These are phyloP conservation scores for Cyberlindnera subsufficiens DNA, from an alignment of 805 yeast genomes.

Conservation along the genomic window DNA sequence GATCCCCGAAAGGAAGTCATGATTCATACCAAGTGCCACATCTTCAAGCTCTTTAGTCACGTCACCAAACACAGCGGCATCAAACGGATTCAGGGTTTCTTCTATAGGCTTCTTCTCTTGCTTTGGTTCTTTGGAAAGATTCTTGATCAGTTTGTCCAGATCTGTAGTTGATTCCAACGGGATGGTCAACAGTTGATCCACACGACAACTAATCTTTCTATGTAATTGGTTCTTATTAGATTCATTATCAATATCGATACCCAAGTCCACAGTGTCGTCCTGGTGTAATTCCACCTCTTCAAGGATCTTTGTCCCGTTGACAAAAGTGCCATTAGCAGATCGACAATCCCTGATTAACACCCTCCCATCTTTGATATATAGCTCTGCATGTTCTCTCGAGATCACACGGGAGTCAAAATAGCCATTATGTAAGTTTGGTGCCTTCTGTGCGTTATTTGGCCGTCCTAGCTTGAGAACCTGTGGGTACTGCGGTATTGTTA, in stretches of 20 bases:
- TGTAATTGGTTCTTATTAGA: slow-evolving; percentile 50
- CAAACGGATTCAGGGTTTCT: slow-evolving; percentile 34
- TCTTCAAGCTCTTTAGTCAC: slow-evolving; percentile 44
- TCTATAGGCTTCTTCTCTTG: slow-evolving; percentile 17
- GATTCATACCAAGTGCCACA: slow-evolving; percentile 40
- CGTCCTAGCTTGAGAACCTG: slow-evolving; percentile 84
- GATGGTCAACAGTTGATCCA: slow-evolving; percentile 62
- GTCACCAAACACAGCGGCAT: slow-evolving; percentile 59
- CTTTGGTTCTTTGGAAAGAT: slow-evolving; percentile 9
- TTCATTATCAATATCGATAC: slow-evolving; percentile 75
- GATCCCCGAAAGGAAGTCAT: slow-evolving; percentile 46
- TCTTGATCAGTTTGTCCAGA: slow-evolving; percentile 8
- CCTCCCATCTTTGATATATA: slow-evolving; percentile 70
- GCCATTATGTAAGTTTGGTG: slow-evolving; percentile 71
- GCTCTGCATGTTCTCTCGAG: slow-evolving; percentile 89
- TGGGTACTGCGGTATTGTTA: slow-evolving; percentile 77
- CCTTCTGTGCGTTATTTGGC: slow-evolving; percentile 58
- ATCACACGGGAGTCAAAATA: slow-evolving; percentile 91
- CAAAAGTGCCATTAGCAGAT: slow-evolving; percentile 91
- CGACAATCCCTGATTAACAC: slow-evolving; percentile 81
- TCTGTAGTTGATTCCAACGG: slow-evolving; percentile 28
- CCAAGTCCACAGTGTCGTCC: slow-evolving; percentile 90
- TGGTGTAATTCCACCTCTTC: slow-evolving; percentile 56
- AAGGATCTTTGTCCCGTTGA: slow-evolving; percentile 66
- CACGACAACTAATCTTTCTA: slow-evolving; percentile 77